phyloP scores from a whole-genome alignment of 2,329 filamentous ascomycete genomes.

The Cladosporium velox region DNA sequence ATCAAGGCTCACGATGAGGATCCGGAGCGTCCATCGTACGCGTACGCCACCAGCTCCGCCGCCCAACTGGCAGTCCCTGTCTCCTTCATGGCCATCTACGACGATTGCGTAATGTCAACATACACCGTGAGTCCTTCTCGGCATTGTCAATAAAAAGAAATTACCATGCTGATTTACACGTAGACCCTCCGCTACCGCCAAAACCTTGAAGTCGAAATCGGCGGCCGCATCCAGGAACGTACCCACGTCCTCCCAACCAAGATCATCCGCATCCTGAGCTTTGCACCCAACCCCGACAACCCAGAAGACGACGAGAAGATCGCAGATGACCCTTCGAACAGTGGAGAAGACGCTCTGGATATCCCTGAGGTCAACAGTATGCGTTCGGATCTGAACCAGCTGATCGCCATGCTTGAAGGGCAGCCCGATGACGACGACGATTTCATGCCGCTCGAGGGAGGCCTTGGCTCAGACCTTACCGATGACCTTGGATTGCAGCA shows the following conservation, averaged over 20 bases:
- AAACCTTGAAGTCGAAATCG: conserved; percentile 27
- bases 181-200: conserved; percentile 26
- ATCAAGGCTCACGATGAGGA: conserved; percentile 24
- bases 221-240: conserved; percentile 20
- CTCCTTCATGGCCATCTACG: conserved; percentile 51
- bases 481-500: conserved; percentile 19
- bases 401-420: conserved; percentile 22
- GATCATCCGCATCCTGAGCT: conserved; percentile 43
- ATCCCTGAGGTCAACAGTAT: conserved; percentile 7
- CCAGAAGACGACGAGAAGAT: conserved; percentile 13
- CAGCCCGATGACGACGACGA: conserved; percentile 14
- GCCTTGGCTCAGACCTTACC: not conserved
- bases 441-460: not conserved
- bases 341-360: not conserved
- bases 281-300: conserved; percentile 35
- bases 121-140: conserved; percentile 39
- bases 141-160: not conserved
- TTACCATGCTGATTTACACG: not conserved
- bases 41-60: conserved; percentile 39
- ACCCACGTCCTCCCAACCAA: conserved; percentile 44
- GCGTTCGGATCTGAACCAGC: conserved; percentile 21
- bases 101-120: conserved; percentile 52
- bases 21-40: conserved; percentile 32
- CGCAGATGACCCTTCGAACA: not conserved
- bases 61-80: conserved; percentile 46